Base-by-base conservation (phyloP, 441 rosid genomes). In the Geranium incanum region DNA sequence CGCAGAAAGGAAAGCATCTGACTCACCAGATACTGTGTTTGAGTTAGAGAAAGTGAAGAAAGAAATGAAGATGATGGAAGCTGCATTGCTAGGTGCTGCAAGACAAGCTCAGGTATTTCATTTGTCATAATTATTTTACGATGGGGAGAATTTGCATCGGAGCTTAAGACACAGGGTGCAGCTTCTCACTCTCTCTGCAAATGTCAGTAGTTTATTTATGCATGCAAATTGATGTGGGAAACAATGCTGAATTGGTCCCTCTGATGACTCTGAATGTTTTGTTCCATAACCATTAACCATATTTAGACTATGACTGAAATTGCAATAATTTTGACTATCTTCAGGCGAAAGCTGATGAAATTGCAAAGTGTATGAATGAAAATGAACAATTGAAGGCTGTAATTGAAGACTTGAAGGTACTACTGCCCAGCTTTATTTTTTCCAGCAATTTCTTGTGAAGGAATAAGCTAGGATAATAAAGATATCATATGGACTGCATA, bases 321-420 rank as follows among this genome's bases (percentile, higher is more conserved):
- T 64, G 62, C 70, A 73, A 36, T 67, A n/a, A 15, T 38, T 8
- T 41, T 73, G 45, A 60, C 28, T 59, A 63, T 63, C 69, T 67
- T 75, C 83, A 95, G 98, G 95, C 99, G 79, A 95, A 95, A 82
- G 98, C 99, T 78, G 99, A 95, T 86, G 99, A 93, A 81, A 95
- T 95, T 70, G 97, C 97, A 3, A 95, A 85, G 76, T 68, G 89
- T 83, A 92, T 92, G 97, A 92, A 89, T 80, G 97, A 95, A 81
- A 95, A 95, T 78, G 99, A 95, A 86, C 89, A 91, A 74, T 88
- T 91, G 75, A 95, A 92, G 87, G 76, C 79, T 73, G 83, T 85
- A 65, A 83, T 82, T 72, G 92, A 86, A 76, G 93, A 93, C 73
- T 84, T 93, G 83, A 92, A 95, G 98, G 99, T 95, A 78, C 68